Percentiles rank a stretch among this genome's conserved stretches.
Evolutionary conservation across 2,329 filamentous ascomycete genomes (phyloP).

Genomic region (Ophiostoma sp.): DNA sequence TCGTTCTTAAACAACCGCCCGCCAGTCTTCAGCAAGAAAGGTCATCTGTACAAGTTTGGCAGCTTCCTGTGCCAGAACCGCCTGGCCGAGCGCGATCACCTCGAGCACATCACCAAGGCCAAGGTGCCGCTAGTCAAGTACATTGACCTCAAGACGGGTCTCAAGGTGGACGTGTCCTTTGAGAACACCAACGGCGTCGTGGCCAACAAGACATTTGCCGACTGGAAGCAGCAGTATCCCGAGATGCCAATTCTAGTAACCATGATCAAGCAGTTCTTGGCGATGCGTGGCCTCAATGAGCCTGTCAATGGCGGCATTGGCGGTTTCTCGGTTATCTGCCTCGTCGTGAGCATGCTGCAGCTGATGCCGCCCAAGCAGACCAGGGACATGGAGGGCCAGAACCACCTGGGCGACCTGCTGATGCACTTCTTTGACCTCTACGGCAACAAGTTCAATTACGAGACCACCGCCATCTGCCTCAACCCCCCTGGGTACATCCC

Average conservation of each 20-base stretch:
- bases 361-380: conserved; percentile 67
- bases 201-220: conserved; percentile 73
- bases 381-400: conserved; percentile 51
- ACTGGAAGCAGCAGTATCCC: conserved; percentile 75
- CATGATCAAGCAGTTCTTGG: conserved; percentile 84
- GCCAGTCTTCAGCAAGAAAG: conserved; percentile 48
- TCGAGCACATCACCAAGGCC: conserved; percentile 66
- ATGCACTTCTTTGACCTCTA: conserved; percentile 88
- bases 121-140: conserved; percentile 93
- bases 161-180: conserved; percentile 91
- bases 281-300: conserved; percentile 87
- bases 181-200: conserved; percentile 79
- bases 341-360: conserved; percentile 85
- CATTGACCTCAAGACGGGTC: conserved; percentile 66
- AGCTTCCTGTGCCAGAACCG: conserved; percentile 51
- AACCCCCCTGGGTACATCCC: conserved; percentile 67
- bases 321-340: conserved; percentile 88
- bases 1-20: conserved; percentile 52
- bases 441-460: conserved; percentile 71
- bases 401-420: conserved; percentile 73
- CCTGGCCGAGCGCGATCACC: conserved; percentile 53
- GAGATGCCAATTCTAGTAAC: conserved; percentile 82
- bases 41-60: conserved; percentile 58
- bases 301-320: conserved; percentile 87
- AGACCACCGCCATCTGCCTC: conserved; percentile 66